Conservation (phyloP, 345 rosid genomes). For the Garcia nutans region DNA sequence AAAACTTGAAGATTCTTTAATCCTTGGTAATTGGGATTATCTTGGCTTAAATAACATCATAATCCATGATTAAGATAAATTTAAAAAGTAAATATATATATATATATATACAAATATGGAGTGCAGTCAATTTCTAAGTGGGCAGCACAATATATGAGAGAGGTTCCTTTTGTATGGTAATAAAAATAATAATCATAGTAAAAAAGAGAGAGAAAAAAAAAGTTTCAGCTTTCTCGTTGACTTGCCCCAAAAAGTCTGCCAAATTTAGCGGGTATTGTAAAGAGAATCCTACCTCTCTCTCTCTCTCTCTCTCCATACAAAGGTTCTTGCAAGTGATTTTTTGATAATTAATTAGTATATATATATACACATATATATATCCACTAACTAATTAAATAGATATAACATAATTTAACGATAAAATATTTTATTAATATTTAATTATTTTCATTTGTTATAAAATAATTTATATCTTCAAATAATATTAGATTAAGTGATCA, state of each 20-base stretch:
- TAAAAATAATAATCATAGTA: background rate
- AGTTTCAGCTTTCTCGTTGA: constrained; percentile 59
- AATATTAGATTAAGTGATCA: too few species aligned
- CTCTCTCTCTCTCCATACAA: constrained; percentile 10
- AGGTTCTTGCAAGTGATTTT: constrained; percentile 27
- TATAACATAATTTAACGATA: too few species aligned
- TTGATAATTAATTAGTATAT: constrained; percentile 5
- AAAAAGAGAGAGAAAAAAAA: background rate
- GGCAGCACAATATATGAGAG: constrained; percentile 38
- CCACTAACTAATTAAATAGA: too few species aligned
- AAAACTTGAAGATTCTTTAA: background rate
- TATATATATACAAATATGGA: background rate
- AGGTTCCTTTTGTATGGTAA: constrained; percentile 10
- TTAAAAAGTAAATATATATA: too few species aligned
- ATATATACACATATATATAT: too few species aligned
- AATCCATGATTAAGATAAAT: background rate
- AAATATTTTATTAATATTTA: too few species aligned
- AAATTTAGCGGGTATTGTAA: constrained; percentile 35
- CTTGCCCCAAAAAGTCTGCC: constrained; percentile 62
- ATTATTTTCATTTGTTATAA: too few species aligned
- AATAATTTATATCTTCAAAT: too few species aligned
- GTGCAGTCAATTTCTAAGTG: constrained; percentile 24
- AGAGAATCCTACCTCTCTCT: constrained; percentile 46
- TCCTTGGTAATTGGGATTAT: background rate
- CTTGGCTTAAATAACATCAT: background rate